phyloP scores from a whole-genome alignment of 768 basidiomycete species.

The Pisolithus orientalis region DNA sequence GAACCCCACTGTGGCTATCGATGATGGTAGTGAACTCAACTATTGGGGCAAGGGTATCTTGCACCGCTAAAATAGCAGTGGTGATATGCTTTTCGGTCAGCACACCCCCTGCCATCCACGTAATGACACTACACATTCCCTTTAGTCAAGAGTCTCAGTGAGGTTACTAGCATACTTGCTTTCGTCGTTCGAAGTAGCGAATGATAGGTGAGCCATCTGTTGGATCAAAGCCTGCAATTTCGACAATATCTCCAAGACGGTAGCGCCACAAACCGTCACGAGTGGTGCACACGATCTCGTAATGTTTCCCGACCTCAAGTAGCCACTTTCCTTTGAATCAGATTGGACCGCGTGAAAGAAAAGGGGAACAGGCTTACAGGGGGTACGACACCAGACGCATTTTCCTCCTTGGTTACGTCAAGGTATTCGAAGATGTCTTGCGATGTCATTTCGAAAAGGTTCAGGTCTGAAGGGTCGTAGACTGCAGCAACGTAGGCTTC shows the following conservation, averaged over 20 bases:
- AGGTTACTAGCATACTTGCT: no score
- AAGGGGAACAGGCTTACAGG: slow-evolving; percentile 4
- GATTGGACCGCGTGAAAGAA: no score
- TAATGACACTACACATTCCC: not conserved
- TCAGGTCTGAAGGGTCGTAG: slow-evolving; percentile 6
- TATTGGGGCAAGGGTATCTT: slow-evolving; percentile 7
- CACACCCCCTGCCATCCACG: not conserved
- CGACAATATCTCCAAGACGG: not conserved
- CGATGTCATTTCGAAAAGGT: slow-evolving; percentile 10
- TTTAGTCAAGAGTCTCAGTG: no score
- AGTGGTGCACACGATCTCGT: no score
- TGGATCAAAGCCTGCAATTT: slow-evolving; percentile 11
- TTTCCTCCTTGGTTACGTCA: slow-evolving; percentile 8
- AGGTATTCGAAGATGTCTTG: slow-evolving; percentile 16
- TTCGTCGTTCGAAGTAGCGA: slow-evolving; percentile 8
- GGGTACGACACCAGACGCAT: slow-evolving; percentile 3
- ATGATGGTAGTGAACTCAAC: slow-evolving; percentile 12
- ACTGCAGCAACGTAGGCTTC: slow-evolving; percentile 11
- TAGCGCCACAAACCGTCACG: no score
- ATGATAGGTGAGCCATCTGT: slow-evolving; percentile 13
- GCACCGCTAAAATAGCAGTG: not conserved
- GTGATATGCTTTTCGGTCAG: no score
- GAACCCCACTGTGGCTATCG: slow-evolving; percentile 8
- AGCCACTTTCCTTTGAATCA: not conserved
- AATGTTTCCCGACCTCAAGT: no score